A percentile compares a stretch with the other conserved stretches of the same genome.
Evolutionary conservation across 768 basidiomycete species (phyloP).

Genomic region (Artomyces pyxidatus): DNA sequence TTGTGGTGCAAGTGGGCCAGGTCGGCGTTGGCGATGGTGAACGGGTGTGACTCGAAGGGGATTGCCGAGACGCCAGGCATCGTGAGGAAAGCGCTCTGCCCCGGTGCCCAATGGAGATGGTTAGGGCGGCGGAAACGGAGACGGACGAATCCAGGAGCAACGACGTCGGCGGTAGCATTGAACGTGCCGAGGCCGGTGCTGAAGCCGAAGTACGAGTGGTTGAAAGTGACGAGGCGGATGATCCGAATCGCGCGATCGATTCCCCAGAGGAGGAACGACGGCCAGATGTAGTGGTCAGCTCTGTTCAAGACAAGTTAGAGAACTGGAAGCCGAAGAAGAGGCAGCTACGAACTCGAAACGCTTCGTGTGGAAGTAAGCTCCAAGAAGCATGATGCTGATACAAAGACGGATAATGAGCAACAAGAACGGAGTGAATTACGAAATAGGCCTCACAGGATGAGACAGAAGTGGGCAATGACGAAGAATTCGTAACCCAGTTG

Average conservation of each 20-base stretch:
- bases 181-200: constrained; percentile 20
- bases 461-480: constrained; percentile 37
- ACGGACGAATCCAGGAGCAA: constrained; percentile 40
- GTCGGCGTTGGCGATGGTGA: constrained; percentile 45
- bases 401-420: background rate
- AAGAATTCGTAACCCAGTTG: constrained; percentile 43
- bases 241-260: constrained; percentile 44
- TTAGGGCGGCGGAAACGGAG: constrained; percentile 36
- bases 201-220: constrained; percentile 32
- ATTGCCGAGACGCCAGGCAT: constrained; percentile 37
- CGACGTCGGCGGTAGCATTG: constrained; percentile 33
- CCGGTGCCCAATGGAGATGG: constrained; percentile 44
- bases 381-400: constrained; percentile 25
- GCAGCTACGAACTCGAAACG: constrained; percentile 17
- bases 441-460: constrained; percentile 29
- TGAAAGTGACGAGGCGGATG: constrained; percentile 36
- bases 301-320: constrained; percentile 15
- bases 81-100: constrained; percentile 46
- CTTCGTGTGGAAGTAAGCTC: constrained; percentile 24
- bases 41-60: constrained; percentile 51
- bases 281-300: constrained; percentile 34
- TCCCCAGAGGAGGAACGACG: constrained; percentile 45
- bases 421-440: background rate
- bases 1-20: background rate
- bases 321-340: background rate